These are phyloP conservation scores for Penicilliopsis zonata DNA, from an alignment of 495 filamentous ascomycete species.

Conservation along the genomic window DNA sequence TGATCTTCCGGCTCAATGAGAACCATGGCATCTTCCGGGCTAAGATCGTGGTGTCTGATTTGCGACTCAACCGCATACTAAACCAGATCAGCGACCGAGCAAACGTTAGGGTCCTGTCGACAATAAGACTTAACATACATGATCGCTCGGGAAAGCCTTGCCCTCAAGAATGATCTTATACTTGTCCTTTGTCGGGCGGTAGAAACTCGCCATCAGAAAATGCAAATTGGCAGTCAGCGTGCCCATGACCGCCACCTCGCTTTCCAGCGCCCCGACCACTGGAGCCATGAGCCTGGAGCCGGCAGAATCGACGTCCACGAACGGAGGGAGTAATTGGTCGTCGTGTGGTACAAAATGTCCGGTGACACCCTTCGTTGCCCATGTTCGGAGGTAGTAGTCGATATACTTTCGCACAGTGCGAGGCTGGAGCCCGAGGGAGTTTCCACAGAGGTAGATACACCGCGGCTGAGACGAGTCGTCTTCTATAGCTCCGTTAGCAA, in stretches of 20 bases:
- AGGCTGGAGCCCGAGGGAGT: slow-evolving; percentile 89
- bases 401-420: slow-evolving; percentile 57
- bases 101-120: neutral
- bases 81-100: too few species aligned
- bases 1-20: slow-evolving; percentile 52
- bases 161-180: slow-evolving; percentile 89
- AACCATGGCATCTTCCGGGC: slow-evolving; percentile 60
- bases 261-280: slow-evolving; percentile 68
- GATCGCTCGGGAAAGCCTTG: slow-evolving; percentile 92
- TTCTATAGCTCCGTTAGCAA: slow-evolving; percentile 6
- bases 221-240: slow-evolving; percentile 90
- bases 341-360: slow-evolving; percentile 83
- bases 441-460: slow-evolving; percentile 89
- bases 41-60: slow-evolving; percentile 63
- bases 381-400: slow-evolving; percentile 66
- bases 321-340: slow-evolving; percentile 63
- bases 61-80: slow-evolving; percentile 86
- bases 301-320: slow-evolving; percentile 66
- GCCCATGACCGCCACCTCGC: slow-evolving; percentile 88
- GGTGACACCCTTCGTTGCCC: slow-evolving; percentile 86
- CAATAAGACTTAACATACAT: slow-evolving; percentile 35
- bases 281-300: slow-evolving; percentile 64
- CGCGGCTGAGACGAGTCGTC: slow-evolving; percentile 24
- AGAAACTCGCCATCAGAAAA: slow-evolving; percentile 84
- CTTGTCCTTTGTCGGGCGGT: slow-evolving; percentile 58